Conservation (phyloP, 2,329 filamentous ascomycete species). For the Pseudophaeomoniella oleicola region DNA sequence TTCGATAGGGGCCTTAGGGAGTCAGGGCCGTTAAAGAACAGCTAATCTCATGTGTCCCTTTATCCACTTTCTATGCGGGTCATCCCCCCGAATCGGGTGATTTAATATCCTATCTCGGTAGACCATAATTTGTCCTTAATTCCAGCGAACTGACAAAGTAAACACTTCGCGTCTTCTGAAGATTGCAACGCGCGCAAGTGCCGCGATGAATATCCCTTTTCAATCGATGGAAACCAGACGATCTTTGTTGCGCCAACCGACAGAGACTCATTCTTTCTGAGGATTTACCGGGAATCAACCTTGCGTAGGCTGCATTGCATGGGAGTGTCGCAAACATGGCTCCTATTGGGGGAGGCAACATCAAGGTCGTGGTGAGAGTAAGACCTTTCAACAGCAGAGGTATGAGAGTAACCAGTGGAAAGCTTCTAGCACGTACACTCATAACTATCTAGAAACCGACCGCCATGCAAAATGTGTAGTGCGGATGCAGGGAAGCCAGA, state of each 20-base stretch:
- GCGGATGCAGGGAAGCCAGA: conserved; percentile 89
- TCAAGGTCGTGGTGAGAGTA: conserved; percentile 97
- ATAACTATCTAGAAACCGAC: conserved; percentile 58
- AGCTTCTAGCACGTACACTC: conserved; percentile 8
- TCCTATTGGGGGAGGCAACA: conserved; percentile 74
- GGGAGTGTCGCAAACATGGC: conserved; percentile 35
- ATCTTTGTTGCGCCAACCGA: too few species aligned
- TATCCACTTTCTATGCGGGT: too few species aligned
- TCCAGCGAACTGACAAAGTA: neutral
- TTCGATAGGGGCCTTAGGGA: too few species aligned
- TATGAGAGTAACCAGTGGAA: conserved; percentile 23
- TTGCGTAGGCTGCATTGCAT: too few species aligned
- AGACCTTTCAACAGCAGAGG: conserved; percentile 93
- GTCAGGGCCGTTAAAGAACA: too few species aligned
- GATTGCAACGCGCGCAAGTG: neutral
- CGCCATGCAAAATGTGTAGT: conserved; percentile 92
- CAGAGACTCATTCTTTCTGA: too few species aligned
- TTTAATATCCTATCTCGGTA: too few species aligned
- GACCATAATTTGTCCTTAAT: neutral
- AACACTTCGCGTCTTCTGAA: neutral
- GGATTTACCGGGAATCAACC: too few species aligned
- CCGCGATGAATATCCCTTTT: neutral
- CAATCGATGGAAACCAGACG: too few species aligned
- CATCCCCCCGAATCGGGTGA: too few species aligned
- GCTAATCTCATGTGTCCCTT: too few species aligned